A percentile compares a stretch with the other conserved stretches of the same genome.
Conservation (phyloP, 1,139 yeast species). For the Kurtzmaniella natalensis region DNA sequence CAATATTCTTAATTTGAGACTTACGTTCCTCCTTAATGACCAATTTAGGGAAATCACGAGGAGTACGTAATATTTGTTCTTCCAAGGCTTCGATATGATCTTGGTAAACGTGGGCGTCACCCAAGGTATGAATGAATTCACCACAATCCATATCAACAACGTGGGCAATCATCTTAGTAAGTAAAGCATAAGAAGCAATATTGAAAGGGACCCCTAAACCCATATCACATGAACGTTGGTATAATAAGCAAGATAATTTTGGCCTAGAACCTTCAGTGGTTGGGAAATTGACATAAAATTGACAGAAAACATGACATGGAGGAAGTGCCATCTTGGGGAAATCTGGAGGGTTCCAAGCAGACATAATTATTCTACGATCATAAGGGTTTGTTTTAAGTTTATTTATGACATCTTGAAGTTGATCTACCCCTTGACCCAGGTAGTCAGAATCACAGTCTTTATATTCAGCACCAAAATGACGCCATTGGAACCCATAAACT, state of each 20-base stretch:
- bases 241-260: conserved; percentile 76
- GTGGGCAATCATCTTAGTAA: conserved; percentile 93
- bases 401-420: conserved; percentile 72
- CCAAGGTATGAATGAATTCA: conserved; percentile 90
- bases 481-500: conserved; percentile 98
- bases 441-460: conserved; percentile 83
- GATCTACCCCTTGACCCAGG: conserved; percentile 85
- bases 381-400: conserved; percentile 84
- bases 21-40: conserved; percentile 54
- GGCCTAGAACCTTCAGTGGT: conserved; percentile 45
- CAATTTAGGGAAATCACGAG: conserved; percentile 77
- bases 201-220: conserved; percentile 98
- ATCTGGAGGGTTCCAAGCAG: conserved; percentile 99
- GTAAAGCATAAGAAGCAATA: conserved; percentile 90
- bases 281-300: conserved; percentile 86
- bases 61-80: conserved; percentile 70
- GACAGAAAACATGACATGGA: conserved; percentile 96
- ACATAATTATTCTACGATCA: conserved; percentile 87
- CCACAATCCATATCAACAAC: conserved; percentile 93
- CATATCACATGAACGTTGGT: conserved; percentile 99
- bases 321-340: conserved; percentile 93
- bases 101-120: conserved; percentile 91
- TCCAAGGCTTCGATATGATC: conserved; percentile 90
- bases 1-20: conserved; percentile 56
- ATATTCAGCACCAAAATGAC: conserved; percentile 96